Percentiles rank a stretch among this genome's conserved stretches.
Conservation (phyloP, 441 rosid genomes). For the Omphalea diandra region DNA sequence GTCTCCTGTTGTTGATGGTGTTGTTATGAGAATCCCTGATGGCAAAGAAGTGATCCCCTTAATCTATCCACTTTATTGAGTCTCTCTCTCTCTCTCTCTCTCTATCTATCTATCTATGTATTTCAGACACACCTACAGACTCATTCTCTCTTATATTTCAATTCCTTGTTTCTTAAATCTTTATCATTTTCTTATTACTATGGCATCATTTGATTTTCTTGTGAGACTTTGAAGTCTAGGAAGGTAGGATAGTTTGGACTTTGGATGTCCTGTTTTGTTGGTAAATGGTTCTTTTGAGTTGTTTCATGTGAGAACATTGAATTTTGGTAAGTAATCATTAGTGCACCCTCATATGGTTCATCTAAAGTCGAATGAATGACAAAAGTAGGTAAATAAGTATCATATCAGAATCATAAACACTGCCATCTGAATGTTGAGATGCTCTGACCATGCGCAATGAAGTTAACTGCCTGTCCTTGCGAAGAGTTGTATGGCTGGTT, state of each 20-base stretch:
- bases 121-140: background rate
- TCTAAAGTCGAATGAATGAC: constrained; percentile 1
- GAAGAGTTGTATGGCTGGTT: background rate
- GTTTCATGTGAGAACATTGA: background rate
- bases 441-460: background rate
- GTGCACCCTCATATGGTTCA: background rate
- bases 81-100: constrained; percentile 3
- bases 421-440: background rate
- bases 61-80: background rate
- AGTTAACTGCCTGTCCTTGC: background rate
- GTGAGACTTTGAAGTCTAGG: no score
- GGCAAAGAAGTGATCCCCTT: constrained; percentile 86
- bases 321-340: constrained; percentile 2
- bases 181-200: background rate
- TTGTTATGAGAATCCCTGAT: constrained; percentile 97
- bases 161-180: background rate
- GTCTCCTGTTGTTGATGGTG: constrained; percentile 99
- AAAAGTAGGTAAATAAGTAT: background rate
- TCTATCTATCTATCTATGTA: background rate
- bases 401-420: background rate
- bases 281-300: background rate
- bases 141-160: background rate
- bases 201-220: no score
- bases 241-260: no score
- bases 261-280: background rate